A percentile compares a stretch with the other conserved stretches of the same genome.
These are phyloP conservation scores for Diplodia corticola DNA, from an alignment of 2,329 filamentous ascomycete species.

Conservation along the genomic window DNA sequence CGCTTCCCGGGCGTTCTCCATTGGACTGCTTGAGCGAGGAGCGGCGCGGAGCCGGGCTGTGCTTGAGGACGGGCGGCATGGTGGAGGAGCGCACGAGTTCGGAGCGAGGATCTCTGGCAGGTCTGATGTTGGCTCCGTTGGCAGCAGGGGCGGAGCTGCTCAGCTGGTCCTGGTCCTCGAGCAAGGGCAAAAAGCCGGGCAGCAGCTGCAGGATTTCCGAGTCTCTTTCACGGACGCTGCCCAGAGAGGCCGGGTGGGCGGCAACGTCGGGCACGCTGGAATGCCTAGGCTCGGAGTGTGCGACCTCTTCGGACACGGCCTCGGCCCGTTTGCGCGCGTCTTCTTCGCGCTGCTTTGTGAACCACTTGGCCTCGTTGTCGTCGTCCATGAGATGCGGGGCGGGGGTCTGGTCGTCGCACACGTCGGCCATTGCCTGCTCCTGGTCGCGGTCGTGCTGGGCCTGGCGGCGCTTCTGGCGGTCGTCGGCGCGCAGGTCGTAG, in stretches of 20 bases:
- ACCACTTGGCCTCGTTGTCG: constrained; percentile 11
- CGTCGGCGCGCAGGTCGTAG: constrained; percentile 21
- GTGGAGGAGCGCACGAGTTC: constrained; percentile 19
- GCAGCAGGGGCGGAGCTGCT: constrained; percentile 21
- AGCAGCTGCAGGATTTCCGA: constrained; percentile 22
- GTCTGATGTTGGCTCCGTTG: constrained; percentile 1
- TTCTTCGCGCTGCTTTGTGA: constrained; percentile 21
- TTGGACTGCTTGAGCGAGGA: constrained; percentile 22
- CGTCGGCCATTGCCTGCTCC: neutral
- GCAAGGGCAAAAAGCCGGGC: constrained; percentile 22
- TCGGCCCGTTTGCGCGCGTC: constrained; percentile 19
- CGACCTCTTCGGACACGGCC: constrained; percentile 16
- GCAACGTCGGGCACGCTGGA: neutral
- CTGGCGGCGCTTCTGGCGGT: constrained; percentile 17
- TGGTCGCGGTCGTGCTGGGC: constrained; percentile 10
- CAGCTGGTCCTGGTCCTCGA: constrained; percentile 17
- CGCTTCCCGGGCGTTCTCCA: constrained; percentile 20
- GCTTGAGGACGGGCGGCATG: constrained; percentile 11
- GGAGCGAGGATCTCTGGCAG: constrained; percentile 4
- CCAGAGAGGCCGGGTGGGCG: neutral
- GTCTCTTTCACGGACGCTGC: constrained; percentile 18
- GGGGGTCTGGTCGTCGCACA: neutral
- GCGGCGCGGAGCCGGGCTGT: constrained; percentile 8
- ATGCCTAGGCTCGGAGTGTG: neutral
- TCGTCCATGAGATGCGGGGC: neutral